Conservation (phyloP, 2,329 filamentous ascomycete species). For the Calonectria naviculata region DNA sequence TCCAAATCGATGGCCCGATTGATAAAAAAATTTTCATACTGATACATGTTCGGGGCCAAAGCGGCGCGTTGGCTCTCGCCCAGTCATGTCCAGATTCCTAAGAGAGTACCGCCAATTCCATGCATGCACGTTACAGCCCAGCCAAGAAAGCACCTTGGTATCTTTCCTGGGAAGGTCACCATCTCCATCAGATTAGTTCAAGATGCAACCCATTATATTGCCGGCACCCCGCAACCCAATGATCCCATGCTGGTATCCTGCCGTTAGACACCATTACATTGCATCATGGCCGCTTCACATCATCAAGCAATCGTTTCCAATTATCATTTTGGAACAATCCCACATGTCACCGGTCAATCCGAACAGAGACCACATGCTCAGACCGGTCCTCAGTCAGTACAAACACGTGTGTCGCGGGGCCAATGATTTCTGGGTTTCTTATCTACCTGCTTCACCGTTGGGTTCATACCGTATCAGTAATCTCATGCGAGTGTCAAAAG, state of each 20-base stretch:
- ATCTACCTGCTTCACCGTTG: constrained; percentile 25
- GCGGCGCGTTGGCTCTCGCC: not conserved
- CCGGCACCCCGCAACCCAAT: constrained; percentile 3
- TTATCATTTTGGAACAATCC: constrained; percentile 7
- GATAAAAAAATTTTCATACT: not conserved
- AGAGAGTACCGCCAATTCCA: not conserved
- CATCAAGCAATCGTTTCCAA: constrained; percentile 18
- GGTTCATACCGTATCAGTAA: constrained; percentile 20
- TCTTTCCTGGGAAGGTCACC: not conserved
- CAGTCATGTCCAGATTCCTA: not conserved
- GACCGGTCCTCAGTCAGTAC: constrained; percentile 25
- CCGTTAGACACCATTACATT: constrained; percentile 11
- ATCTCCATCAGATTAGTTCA: not conserved
- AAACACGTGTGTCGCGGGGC: not conserved
- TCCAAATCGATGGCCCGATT: not conserved
- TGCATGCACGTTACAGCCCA: not conserved
- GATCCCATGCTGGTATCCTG: not conserved
- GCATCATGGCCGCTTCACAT: constrained; percentile 10
- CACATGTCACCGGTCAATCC: constrained; percentile 30
- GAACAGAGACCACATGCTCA: constrained; percentile 9
- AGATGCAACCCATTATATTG: constrained; percentile 18
- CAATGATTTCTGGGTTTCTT: constrained; percentile 33
- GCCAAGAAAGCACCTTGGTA: not conserved
- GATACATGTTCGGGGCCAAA: not conserved
- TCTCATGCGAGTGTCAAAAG: not conserved